phyloP scores from a whole-genome alignment of 176 grass and related monocot genomes.

The Musa itinerans region DNA sequence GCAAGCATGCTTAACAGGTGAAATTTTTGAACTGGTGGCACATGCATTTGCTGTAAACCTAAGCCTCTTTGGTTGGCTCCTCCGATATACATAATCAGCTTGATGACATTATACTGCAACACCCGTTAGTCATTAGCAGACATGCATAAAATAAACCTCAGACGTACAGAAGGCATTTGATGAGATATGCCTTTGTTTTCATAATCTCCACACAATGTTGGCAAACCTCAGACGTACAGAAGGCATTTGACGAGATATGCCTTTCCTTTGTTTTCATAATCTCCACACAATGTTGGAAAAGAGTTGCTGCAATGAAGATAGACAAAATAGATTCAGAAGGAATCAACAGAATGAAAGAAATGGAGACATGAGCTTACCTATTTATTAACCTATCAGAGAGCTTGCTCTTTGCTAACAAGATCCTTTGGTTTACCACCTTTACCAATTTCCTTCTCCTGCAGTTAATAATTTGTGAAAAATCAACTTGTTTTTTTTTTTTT shows the following conservation, averaged over 20 bases:
- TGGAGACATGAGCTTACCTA: not conserved
- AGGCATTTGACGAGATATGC: not conserved
- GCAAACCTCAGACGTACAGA: not conserved
- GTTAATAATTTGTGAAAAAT: not conserved
- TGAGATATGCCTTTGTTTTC: not conserved
- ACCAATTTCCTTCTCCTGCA: constrained; percentile 2
- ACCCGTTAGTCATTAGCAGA: not conserved
- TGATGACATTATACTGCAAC: not conserved
- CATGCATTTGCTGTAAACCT: not conserved
- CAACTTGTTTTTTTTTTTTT: not conserved
- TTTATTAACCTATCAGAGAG: not conserved
- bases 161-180: not conserved
- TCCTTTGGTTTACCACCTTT: not conserved
- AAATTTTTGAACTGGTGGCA: not conserved
- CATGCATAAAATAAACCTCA: not conserved
- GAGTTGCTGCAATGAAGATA: no score
- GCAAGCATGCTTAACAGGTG: not conserved
- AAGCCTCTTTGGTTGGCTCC: no score
- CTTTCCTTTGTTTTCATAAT: no score
- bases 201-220: no score
- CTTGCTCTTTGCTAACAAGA: not conserved
- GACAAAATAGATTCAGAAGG: no score
- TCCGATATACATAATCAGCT: no score
- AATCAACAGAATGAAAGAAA: not conserved
- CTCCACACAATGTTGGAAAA: no score